Evolutionary conservation across 139 green algal species (phyloP).

Genomic region (Chlorella ohadii): DNA sequence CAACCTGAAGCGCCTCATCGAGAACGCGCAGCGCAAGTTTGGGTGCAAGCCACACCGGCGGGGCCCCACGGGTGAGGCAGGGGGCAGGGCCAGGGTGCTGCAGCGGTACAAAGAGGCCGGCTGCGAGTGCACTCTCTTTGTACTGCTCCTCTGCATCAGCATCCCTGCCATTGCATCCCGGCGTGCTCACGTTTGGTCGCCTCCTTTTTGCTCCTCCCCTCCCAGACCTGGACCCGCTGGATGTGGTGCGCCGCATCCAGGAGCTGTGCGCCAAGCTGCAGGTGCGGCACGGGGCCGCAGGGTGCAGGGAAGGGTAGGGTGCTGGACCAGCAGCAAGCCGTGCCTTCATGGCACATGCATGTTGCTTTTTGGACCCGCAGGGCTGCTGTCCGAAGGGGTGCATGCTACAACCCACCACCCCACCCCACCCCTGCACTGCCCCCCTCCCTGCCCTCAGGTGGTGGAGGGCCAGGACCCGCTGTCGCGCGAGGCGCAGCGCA

Average conservation of each 20-base stretch:
- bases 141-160: too few species aligned
- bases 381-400: too few species aligned
- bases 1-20: slow-evolving; percentile 92
- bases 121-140: too few species aligned
- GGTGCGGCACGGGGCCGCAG: slow-evolving; percentile 43
- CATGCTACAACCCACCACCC: too few species aligned
- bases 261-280: slow-evolving; percentile 76
- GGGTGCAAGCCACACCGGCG: slow-evolving; percentile 54
- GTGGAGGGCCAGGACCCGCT: slow-evolving; percentile 88
- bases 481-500: slow-evolving; percentile 91
- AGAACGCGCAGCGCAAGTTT: slow-evolving; percentile 90
- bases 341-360: not conserved
- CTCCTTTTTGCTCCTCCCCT: not conserved
- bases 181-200: too few species aligned
- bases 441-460: too few species aligned
- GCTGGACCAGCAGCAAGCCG: not conserved
- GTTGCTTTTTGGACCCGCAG: too few species aligned
- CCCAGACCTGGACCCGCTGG: slow-evolving; percentile 65
- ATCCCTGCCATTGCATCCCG: too few species aligned
- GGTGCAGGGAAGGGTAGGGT: not conserved
- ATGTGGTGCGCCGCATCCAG: slow-evolving; percentile 66
- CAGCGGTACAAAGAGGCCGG: too few species aligned
- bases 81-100: too few species aligned
- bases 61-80: slow-evolving; percentile 40
- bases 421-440: too few species aligned